These are phyloP conservation scores for Sporothrix humicola DNA, from an alignment of 2,329 filamentous ascomycete species.

Conservation along the genomic window DNA sequence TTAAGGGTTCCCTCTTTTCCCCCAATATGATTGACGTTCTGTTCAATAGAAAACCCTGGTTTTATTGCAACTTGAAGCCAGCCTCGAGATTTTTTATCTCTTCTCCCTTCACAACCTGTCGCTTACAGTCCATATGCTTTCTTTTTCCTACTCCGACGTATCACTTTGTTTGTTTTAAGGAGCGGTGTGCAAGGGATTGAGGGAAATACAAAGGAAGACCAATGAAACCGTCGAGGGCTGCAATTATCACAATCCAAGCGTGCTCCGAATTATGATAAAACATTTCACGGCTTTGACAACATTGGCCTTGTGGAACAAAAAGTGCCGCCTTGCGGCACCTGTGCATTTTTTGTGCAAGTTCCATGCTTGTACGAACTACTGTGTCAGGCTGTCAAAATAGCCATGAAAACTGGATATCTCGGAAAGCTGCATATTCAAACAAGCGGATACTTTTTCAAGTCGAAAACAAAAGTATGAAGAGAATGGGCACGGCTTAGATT, in stretches of 20 bases:
- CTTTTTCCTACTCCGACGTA: slow-evolving; percentile 15
- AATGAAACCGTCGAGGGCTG: not conserved
- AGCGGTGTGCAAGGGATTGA: slow-evolving; percentile 14
- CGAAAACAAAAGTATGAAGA: too few species aligned
- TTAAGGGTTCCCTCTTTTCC: too few species aligned
- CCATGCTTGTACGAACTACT: slow-evolving; percentile 4
- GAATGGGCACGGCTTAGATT: too few species aligned
- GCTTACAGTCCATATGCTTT: not conserved
- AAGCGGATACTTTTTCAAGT: too few species aligned
- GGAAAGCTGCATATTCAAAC: too few species aligned
- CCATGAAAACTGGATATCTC: too few species aligned
- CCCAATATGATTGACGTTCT: too few species aligned
- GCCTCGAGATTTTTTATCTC: not conserved
- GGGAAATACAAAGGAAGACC: not conserved
- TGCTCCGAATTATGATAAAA: not conserved
- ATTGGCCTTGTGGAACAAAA: slow-evolving; percentile 1
- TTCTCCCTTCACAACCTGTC: not conserved
- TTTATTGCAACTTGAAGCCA: not conserved
- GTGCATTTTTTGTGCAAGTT: not conserved
- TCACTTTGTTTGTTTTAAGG: not conserved
- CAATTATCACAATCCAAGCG: not conserved
- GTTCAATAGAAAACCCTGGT: too few species aligned
- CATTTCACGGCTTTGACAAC: not conserved
- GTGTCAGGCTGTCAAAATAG: not conserved
- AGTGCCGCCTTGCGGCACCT: not conserved